Percentiles rank a stretch among this genome's conserved stretches.
Conservation (phyloP, 345 rosid genomes). For the Geranium brycei region DNA sequence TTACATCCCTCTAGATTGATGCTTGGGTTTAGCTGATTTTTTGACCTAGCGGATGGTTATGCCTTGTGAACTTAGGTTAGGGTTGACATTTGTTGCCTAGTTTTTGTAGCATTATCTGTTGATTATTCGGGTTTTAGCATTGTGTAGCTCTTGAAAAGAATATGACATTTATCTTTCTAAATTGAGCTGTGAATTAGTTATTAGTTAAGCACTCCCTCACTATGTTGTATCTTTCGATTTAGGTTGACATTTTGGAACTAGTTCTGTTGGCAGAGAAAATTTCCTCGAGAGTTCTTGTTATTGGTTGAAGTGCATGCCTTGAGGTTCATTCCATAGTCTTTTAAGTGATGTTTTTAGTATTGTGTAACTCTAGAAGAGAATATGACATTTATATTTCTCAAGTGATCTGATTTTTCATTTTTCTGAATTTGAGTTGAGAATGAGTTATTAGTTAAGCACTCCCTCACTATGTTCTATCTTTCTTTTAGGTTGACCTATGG, state of each 20-base stretch:
- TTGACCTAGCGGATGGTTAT: too few species aligned
- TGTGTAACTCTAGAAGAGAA: neutral
- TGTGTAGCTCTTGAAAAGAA: too few species aligned
- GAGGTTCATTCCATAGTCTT: conserved; percentile 7
- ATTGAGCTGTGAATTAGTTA: neutral
- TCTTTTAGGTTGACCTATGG: conserved; percentile 9
- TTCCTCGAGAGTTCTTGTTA: neutral
- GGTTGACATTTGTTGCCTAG: too few species aligned
- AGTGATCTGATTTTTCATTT: too few species aligned
- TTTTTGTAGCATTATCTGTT: too few species aligned
- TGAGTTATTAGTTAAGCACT: neutral
- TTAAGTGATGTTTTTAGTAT: conserved; percentile 7
- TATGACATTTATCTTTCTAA: too few species aligned
- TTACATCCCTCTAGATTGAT: too few species aligned
- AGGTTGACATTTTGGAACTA: conserved; percentile 4
- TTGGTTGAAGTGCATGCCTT: neutral
- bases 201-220: neutral
- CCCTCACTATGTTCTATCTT: neutral
- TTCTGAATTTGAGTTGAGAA: neutral
- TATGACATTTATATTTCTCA: too few species aligned
- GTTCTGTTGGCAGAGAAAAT: neutral
- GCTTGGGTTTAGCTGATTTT: too few species aligned
- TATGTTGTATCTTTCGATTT: conserved; percentile 2
- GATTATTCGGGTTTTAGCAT: too few species aligned
- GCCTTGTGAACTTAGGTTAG: too few species aligned